Conservation (phyloP, 306 rosid genomes). For the Pterocarpus macrocarpus region DNA sequence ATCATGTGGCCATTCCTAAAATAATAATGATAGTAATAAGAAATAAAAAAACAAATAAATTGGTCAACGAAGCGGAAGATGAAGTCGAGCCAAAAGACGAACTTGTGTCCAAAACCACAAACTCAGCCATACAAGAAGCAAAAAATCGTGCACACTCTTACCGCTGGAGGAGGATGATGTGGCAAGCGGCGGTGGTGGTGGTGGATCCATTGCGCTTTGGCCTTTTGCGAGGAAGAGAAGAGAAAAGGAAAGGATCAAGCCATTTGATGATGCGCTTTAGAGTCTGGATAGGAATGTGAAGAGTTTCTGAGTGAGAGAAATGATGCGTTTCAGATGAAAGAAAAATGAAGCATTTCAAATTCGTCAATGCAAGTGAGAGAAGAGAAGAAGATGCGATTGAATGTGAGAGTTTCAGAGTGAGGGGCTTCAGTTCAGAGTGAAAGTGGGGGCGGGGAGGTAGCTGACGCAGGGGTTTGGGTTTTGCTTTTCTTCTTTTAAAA, state of each 20-base stretch:
- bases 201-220: constrained; percentile 47
- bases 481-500: too few relatives aligned
- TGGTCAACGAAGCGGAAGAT: constrained; percentile 62
- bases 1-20: constrained; percentile 89
- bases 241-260: background rate
- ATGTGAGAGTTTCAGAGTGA: too few relatives aligned
- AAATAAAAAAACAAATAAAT: constrained; percentile 3
- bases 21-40: constrained; percentile 8
- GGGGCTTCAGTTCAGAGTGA: too few relatives aligned
- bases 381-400: too few relatives aligned
- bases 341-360: too few relatives aligned
- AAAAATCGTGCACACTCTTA: background rate
- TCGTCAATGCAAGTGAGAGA: too few relatives aligned
- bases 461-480: too few relatives aligned
- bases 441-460: too few relatives aligned
- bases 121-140: constrained; percentile 34
- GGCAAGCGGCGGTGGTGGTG: constrained; percentile 8
- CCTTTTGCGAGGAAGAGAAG: background rate
- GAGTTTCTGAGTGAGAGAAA: too few relatives aligned
- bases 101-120: constrained; percentile 59
- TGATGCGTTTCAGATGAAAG: too few relatives aligned
- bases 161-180: background rate
- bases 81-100: constrained; percentile 71
- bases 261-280: too few relatives aligned
- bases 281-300: too few relatives aligned